Evolutionary conservation across 1,284 basidiomycete genomes (phyloP).

Genomic region (Moesziomyces globuligerus): DNA sequence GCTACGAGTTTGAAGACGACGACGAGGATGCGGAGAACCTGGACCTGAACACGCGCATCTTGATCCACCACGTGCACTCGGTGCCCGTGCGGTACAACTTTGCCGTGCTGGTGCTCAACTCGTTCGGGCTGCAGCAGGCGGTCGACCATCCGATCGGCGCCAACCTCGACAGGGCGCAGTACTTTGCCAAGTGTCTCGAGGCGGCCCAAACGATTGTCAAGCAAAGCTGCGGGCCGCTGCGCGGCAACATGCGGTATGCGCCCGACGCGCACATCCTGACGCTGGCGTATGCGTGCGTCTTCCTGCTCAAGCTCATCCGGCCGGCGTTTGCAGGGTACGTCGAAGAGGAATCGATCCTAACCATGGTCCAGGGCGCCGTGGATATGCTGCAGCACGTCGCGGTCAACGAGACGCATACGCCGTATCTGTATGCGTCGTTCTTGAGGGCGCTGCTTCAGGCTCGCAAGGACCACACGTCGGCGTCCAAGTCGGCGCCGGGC

Average conservation of each 20-base stretch:
- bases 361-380: slow-evolving; percentile 82
- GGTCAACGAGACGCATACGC: slow-evolving; percentile 63
- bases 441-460: slow-evolving; percentile 59
- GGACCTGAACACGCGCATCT: slow-evolving; percentile 56
- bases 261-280: slow-evolving; percentile 93
- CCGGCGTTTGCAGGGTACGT: slow-evolving; percentile 82
- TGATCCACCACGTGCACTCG: slow-evolving; percentile 57
- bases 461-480: slow-evolving; percentile 47
- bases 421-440: slow-evolving; percentile 61
- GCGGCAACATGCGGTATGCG: slow-evolving; percentile 77
- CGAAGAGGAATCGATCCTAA: slow-evolving; percentile 74
- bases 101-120: slow-evolving; percentile 74
- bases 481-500: slow-evolving; percentile 33
- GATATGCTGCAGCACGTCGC: slow-evolving; percentile 69
- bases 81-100: slow-evolving; percentile 62
- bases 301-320: slow-evolving; percentile 74
- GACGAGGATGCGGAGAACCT: slow-evolving; percentile 56
- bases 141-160: slow-evolving; percentile 72
- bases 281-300: slow-evolving; percentile 83
- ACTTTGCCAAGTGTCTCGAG: slow-evolving; percentile 65
- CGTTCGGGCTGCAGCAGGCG: slow-evolving; percentile 93
- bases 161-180: slow-evolving; percentile 62
- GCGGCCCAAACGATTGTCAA: slow-evolving; percentile 60
- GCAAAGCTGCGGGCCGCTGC: slow-evolving; percentile 50
- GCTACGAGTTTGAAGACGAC: slow-evolving; percentile 40